Conservation (phyloP, 108 stramenopile species). For the Nitzschia sp. region DNA sequence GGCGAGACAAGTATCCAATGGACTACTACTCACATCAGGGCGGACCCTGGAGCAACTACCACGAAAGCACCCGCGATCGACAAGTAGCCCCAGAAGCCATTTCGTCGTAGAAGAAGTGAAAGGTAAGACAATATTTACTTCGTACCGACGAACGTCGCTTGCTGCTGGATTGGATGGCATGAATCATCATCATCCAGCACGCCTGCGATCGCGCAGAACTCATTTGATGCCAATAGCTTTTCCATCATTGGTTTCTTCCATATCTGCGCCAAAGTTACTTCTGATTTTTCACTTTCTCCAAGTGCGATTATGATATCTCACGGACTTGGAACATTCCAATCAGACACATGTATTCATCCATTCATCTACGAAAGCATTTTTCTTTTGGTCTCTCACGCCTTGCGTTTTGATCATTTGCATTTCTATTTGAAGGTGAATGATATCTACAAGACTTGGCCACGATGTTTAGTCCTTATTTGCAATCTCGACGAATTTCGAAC, state of each 20-base stretch:
- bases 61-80: slow-evolving; percentile 57
- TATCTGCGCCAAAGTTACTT: slow-evolving; percentile 33
- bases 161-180: too few species aligned
- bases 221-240: slow-evolving; percentile 32
- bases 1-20: slow-evolving; percentile 90
- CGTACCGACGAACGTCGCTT: too few species aligned
- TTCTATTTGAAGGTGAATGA: background rate
- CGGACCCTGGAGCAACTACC: slow-evolving; percentile 94
- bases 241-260: slow-evolving; percentile 37
- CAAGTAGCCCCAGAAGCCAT: background rate
- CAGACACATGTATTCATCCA: slow-evolving; percentile 13
- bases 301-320: background rate
- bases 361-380: too few species aligned
- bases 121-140: too few species aligned
- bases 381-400: background rate
- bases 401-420: background rate
- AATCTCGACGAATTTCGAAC: background rate
- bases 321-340: slow-evolving; percentile 19
- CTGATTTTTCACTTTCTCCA: slow-evolving; percentile 34
- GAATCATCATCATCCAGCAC: too few species aligned
- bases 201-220: slow-evolving; percentile 47
- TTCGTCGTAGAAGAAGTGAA: too few species aligned
- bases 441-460: too few species aligned
- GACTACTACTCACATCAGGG: slow-evolving; percentile 93
- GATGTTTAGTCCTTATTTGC: too few species aligned